Evolutionary conservation across 805 yeast genomes (phyloP).

Genomic region (Candida easanensis): DNA sequence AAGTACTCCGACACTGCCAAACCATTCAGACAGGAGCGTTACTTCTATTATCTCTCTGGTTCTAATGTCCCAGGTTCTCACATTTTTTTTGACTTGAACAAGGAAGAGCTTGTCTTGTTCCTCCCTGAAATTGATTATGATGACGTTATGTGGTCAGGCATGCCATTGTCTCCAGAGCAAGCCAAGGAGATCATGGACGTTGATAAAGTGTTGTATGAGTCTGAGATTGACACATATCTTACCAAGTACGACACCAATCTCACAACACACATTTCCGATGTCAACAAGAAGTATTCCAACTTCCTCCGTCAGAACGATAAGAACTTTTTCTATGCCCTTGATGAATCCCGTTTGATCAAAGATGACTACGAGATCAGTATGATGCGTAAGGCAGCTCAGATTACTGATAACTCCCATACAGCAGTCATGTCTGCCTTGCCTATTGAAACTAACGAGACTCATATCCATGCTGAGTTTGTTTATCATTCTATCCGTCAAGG

Average conservation of each 20-base stretch:
- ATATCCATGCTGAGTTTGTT: slow-evolving; percentile 91
- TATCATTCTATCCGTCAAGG: slow-evolving; percentile 95
- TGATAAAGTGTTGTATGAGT: slow-evolving; percentile 69
- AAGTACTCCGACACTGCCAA: slow-evolving; percentile 78
- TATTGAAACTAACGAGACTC: slow-evolving; percentile 83
- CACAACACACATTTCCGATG: slow-evolving; percentile 57
- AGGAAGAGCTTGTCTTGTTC: slow-evolving; percentile 64
- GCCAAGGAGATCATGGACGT: slow-evolving; percentile 71
- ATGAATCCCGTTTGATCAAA: slow-evolving; percentile 82
- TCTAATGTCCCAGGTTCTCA: slow-evolving; percentile 76
- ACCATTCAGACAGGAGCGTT: slow-evolving; percentile 84
- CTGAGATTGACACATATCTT: slow-evolving; percentile 40
- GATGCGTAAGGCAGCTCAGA: slow-evolving; percentile 75
- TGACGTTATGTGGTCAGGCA: slow-evolving; percentile 95
- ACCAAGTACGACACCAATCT: slow-evolving; percentile 30
- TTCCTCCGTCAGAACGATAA: slow-evolving; percentile 42
- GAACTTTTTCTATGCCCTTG: slow-evolving; percentile 68
- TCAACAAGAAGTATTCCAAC: slow-evolving; percentile 32
- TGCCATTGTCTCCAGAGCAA: slow-evolving; percentile 67
- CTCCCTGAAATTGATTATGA: slow-evolving; percentile 83
- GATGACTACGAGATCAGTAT: slow-evolving; percentile 77
- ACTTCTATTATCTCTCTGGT: slow-evolving; percentile 85
- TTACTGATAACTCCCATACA: slow-evolving; percentile 83
- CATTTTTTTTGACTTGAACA: slow-evolving; percentile 51
- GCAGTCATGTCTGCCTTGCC: slow-evolving; percentile 94